Percentiles rank a stretch among this genome's conserved stretches.
phyloP scores from a whole-genome alignment of 805 yeast genomes.

The Danielozyma ontarioensis region DNA sequence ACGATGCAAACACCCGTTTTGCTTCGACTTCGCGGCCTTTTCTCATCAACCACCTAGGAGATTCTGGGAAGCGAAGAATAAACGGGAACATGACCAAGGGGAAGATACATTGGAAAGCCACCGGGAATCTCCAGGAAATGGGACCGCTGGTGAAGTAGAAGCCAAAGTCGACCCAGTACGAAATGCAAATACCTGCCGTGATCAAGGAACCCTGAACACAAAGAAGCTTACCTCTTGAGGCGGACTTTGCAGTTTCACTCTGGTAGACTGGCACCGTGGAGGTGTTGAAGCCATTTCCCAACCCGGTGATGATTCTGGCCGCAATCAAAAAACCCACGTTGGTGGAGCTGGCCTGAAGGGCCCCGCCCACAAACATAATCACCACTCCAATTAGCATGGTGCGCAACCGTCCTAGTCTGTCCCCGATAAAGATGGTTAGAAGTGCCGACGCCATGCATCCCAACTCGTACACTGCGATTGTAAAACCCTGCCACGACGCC shows the following conservation, averaged over 20 bases:
- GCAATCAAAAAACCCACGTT: constrained; percentile 22
- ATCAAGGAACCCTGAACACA: constrained; percentile 27
- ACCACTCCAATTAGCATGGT: constrained; percentile 14
- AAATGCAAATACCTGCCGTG: constrained; percentile 23
- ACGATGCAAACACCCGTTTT: constrained; percentile 8
- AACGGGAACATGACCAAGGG: constrained; percentile 9
- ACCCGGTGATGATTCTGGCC: constrained; percentile 28
- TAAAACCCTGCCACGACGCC: constrained; percentile 16
- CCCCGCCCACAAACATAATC: constrained; percentile 18
- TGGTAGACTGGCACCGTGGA: constrained; percentile 34
- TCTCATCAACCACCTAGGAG: constrained; percentile 40
- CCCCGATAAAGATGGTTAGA: constrained; percentile 16
- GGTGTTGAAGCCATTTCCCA: constrained; percentile 31
- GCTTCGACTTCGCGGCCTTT: constrained; percentile 27
- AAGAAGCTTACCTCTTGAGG: constrained; percentile 23
- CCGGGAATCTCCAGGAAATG: constrained; percentile 30
- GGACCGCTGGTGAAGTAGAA: constrained; percentile 24
- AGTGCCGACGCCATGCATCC: constrained; percentile 17
- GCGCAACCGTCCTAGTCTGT: constrained; percentile 15
- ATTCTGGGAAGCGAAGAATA: constrained; percentile 32
- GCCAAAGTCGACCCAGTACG: constrained; percentile 34
- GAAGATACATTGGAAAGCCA: constrained; percentile 24
- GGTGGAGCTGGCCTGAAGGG: constrained; percentile 16
- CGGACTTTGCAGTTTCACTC: constrained; percentile 31
- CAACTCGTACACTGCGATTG: constrained; percentile 16